Base-by-base conservation (phyloP, 2,329 filamentous ascomycete species). In the Talaromyces sp. region DNA sequence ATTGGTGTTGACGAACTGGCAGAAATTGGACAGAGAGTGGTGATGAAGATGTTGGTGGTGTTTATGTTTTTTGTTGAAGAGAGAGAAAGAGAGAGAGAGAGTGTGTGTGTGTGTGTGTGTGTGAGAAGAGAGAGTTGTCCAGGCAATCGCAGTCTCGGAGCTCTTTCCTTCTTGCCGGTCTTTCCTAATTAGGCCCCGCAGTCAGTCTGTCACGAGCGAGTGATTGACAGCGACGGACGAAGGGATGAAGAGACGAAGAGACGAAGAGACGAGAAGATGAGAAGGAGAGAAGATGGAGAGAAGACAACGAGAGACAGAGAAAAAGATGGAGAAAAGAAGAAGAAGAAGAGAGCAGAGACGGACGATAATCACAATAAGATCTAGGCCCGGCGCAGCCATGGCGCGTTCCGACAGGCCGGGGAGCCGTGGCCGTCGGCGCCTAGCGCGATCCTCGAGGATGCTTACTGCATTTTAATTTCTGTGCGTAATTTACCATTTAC, bases 201-300 rank as follows among this genome's bases (percentile, higher is more conserved):
- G 23, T 47, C 44, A 12, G 40, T 8, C 53, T 55, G 65, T 63
- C 53, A 64, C 63, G 64, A 65, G 63, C 58, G 68, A 61, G 62
- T 64, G 62, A 63, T 65, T 40, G 44, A 61, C 47, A 57, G 50
- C 14, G 50, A 30, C 14, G n/a, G 30, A n/a, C 54, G 56, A 40
- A 30, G 27, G 18, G 50, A 56, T 64, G 63, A 64, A 65, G 55
- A 55, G 54, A 62, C 65, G 59, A 57, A 63, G 65, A 51, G n/a
- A 56, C 12, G 53, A 30, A 27, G 36, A 31, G 12, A n/a, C 51
- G 56, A 40, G 18, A 23, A 27, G 50, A 56, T 64, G 63, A 64
- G 65, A 55, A 55, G 54, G 61, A 65, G 59, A 57, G 63, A 64
- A 51, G n/a, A 56, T 5, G 53, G 30, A 27, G 36, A 31, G 57